Evolutionary conservation across 768 basidiomycete genomes (phyloP).

Genomic region (Calocera cornea): DNA sequence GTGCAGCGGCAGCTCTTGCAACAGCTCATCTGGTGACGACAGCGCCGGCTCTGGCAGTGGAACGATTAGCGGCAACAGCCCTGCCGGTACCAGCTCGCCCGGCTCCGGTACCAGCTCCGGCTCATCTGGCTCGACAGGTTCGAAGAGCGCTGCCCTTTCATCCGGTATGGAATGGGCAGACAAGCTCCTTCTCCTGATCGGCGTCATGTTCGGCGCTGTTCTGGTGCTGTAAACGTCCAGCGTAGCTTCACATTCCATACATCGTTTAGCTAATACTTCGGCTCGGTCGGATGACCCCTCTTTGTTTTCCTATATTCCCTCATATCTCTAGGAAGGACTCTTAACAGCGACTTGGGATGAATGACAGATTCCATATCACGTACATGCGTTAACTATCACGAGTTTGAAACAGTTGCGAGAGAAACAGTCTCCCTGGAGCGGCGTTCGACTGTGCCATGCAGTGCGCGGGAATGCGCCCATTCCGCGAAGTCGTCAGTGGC

Average conservation of each 20-base stretch:
- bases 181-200: not conserved
- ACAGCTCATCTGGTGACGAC: not conserved
- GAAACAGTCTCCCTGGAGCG: not conserved
- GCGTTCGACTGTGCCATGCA: not conserved
- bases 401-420: not conserved
- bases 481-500: not conserved
- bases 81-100: not conserved
- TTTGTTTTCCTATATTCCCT: not conserved
- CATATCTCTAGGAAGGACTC: not conserved
- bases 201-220: not conserved
- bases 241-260: not conserved
- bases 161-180: not conserved
- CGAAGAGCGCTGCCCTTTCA: not conserved
- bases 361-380: constrained; percentile 1
- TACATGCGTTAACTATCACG: too few relatives aligned
- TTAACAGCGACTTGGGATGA: not conserved
- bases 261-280: not conserved
- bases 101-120: not conserved
- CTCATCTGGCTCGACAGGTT: not conserved
- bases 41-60: not conserved
- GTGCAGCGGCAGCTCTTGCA: not conserved
- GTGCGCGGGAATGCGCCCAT: not conserved
- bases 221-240: not conserved
- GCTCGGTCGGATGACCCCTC: not conserved
- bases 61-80: not conserved